Conservation (phyloP, 768 basidiomycete species). For the Exidia glandulosa region DNA sequence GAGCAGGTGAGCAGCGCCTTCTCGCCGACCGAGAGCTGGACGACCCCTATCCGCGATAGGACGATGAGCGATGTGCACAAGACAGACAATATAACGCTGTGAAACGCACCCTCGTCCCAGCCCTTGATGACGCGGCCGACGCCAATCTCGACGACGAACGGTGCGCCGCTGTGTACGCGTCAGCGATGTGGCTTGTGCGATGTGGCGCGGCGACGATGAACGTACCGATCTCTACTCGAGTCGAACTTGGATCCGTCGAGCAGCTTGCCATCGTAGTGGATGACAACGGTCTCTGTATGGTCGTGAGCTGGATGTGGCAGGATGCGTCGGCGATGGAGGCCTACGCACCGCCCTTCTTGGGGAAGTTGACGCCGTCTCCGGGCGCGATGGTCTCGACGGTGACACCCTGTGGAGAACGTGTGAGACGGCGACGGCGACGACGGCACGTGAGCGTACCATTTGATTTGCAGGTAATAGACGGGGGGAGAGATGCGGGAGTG, state of each 20-base stretch:
- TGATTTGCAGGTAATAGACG: not conserved
- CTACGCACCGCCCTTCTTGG: conserved; percentile 57
- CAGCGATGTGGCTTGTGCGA: not conserved
- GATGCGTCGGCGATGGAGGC: conserved; percentile 8
- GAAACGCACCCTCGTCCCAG: conserved; percentile 82
- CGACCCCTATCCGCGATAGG: conserved; percentile 45
- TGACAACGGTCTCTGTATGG: conserved; percentile 48
- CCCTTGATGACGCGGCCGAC: conserved; percentile 77
- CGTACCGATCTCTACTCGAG: conserved; percentile 66
- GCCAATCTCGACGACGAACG: conserved; percentile 67
- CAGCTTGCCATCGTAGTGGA: conserved; percentile 75
- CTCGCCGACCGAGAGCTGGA: conserved; percentile 62
- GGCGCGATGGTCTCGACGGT: conserved; percentile 42
- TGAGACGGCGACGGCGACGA: not conserved
- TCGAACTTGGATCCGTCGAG: conserved; percentile 55
- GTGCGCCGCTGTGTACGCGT: conserved; percentile 12
- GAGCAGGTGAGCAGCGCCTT: conserved; percentile 56
- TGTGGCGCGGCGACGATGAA: conserved; percentile 7
- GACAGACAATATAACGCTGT: too few relatives aligned
- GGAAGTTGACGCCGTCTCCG: conserved; percentile 57
- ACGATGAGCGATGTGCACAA: conserved; percentile 3
- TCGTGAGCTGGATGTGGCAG: conserved; percentile 3
- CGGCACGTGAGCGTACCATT: not conserved
- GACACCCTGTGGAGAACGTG: conserved; percentile 48
- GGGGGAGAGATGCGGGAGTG: not conserved